Conservation (phyloP, 192 early-diverging fungal species). For the Backusella tuberculispora region DNA sequence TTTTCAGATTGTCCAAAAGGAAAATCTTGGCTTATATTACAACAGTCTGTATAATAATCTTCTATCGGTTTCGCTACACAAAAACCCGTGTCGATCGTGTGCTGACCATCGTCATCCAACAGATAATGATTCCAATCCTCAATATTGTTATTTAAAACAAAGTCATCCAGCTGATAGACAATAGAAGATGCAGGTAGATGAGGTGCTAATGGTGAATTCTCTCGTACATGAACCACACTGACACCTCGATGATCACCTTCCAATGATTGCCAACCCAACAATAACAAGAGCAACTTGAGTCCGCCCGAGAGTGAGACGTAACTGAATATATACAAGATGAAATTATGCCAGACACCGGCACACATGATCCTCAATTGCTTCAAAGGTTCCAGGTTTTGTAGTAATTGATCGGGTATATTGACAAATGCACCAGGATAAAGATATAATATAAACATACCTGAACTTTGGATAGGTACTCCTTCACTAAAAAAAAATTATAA, state of each 20-base stretch:
- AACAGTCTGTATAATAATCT: constrained; percentile 46
- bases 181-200: constrained; percentile 48
- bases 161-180: constrained; percentile 42
- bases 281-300: constrained; percentile 40
- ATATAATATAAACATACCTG: constrained; percentile 68
- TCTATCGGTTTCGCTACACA: constrained; percentile 42
- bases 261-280: constrained; percentile 57
- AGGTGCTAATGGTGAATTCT: constrained; percentile 49
- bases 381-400: constrained; percentile 47
- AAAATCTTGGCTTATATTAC: constrained; percentile 51
- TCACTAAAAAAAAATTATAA: constrained; percentile 45
- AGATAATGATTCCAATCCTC: constrained; percentile 53
- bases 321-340: constrained; percentile 50
- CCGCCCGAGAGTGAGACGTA: constrained; percentile 48
- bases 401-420: constrained; percentile 50
- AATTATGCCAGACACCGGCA: constrained; percentile 80
- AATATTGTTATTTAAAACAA: constrained; percentile 36
- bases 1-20: constrained; percentile 61
- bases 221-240: constrained; percentile 58
- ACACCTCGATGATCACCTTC: constrained; percentile 53
- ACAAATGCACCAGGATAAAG: constrained; percentile 84
- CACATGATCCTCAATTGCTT: constrained; percentile 65
- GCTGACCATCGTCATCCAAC: constrained; percentile 29
- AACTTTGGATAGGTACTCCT: constrained; percentile 57
- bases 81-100: constrained; percentile 44